phyloP scores from a whole-genome alignment of 2,329 filamentous ascomycete genomes.

The Colletotrichum sp. region DNA sequence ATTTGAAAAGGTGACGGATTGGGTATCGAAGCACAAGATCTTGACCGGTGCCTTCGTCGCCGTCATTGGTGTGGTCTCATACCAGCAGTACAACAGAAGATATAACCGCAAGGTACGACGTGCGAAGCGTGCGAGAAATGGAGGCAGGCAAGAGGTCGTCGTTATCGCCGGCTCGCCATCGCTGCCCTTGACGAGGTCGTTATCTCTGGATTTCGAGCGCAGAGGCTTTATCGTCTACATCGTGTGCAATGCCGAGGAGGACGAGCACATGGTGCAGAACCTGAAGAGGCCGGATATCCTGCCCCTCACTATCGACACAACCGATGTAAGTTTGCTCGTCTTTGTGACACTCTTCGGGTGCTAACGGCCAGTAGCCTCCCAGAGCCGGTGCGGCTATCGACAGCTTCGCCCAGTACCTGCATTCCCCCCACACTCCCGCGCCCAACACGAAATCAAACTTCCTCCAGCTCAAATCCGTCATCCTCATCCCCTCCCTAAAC shows the following conservation, averaged over 20 bases:
- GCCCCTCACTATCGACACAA: conserved; percentile 82
- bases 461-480: conserved; percentile 77
- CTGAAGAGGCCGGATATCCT: conserved; percentile 83
- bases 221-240: conserved; percentile 94
- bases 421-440: conserved; percentile 76
- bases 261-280: conserved; percentile 79
- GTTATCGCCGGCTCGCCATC: conserved; percentile 89
- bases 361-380: conserved; percentile 58
- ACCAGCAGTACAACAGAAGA: conserved; percentile 56
- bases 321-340: conserved; percentile 63
- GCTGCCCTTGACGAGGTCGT: conserved; percentile 81
- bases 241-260: conserved; percentile 83
- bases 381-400: conserved; percentile 72
- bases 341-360: not conserved
- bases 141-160: conserved; percentile 83
- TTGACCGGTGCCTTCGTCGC: conserved; percentile 75
- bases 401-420: conserved; percentile 74
- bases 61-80: conserved; percentile 69
- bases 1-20: conserved; percentile 67
- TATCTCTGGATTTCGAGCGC: conserved; percentile 86
- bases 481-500: conserved; percentile 82
- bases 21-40: conserved; percentile 76
- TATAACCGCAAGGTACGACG: conserved; percentile 72
- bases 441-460: conserved; percentile 78
- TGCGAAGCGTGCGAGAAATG: conserved; percentile 80